These are phyloP conservation scores for Ascocoryne sarcoides DNA, from an alignment of 2,329 filamentous ascomycete genomes.

Conservation along the genomic window DNA sequence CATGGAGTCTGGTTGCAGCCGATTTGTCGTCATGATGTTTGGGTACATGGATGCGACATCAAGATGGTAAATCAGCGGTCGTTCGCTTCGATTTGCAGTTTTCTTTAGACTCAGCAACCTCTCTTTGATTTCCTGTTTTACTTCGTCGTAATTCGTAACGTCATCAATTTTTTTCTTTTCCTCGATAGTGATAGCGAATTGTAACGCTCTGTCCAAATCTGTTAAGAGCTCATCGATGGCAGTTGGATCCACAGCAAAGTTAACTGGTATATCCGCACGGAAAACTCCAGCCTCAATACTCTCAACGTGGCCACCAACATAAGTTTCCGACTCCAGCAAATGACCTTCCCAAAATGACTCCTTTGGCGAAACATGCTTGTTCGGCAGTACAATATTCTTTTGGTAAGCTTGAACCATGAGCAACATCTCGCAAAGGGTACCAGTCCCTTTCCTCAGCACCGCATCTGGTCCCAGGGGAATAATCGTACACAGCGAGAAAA, in stretches of 20 bases:
- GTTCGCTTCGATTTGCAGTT: conserved; percentile 75
- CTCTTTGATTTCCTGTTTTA: conserved; percentile 72
- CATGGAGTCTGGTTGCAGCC: conserved; percentile 97
- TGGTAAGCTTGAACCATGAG: conserved; percentile 98
- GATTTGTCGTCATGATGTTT: conserved; percentile 99
- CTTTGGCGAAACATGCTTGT: conserved; percentile 86
- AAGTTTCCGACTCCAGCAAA: conserved; percentile 91
- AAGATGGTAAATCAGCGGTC: conserved; percentile 91
- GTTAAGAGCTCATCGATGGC: conserved; percentile 82
- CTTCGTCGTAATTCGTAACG: conserved; percentile 71
- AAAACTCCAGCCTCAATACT: conserved; percentile 99
- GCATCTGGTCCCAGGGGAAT: conserved; percentile 89
- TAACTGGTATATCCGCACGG: conserved; percentile 86
- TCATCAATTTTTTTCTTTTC: conserved; percentile 76
- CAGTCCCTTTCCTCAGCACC: conserved; percentile 87
- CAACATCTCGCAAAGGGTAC: conserved; percentile 98
- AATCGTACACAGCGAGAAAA: conserved; percentile 97
- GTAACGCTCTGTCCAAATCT: conserved; percentile 81
- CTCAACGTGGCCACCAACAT: conserved; percentile 96
- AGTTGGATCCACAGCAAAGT: conserved; percentile 80
- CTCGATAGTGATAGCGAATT: conserved; percentile 78
- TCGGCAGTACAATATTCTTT: conserved; percentile 84
- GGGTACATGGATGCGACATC: conserved; percentile 99
- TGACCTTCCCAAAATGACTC: conserved; percentile 97
- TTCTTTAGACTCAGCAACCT: conserved; percentile 64